A percentile compares a stretch with the other conserved stretches of the same genome.
Conservation (phyloP, 805 yeast genomes). For the Myxozyma kluyveri region DNA sequence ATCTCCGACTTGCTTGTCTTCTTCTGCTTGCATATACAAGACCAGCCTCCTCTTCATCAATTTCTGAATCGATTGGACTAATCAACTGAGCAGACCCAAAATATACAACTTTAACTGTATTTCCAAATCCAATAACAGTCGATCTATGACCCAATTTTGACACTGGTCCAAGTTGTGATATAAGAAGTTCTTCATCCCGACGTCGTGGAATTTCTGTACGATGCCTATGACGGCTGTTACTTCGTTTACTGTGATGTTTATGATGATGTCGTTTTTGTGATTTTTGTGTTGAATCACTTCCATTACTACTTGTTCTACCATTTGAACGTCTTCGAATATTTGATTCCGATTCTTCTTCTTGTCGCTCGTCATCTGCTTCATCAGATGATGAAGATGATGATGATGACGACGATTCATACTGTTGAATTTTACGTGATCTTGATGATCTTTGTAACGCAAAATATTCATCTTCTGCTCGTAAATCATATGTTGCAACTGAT, state of each 20-base stretch:
- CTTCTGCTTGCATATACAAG: constrained; percentile 24
- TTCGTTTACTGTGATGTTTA: neutral
- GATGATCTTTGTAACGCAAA: constrained; percentile 4
- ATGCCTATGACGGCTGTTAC: neutral
- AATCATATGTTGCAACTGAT: constrained; percentile 54
- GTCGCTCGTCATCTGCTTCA: constrained; percentile 7
- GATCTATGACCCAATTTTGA: constrained; percentile 74
- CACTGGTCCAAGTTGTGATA: constrained; percentile 59
- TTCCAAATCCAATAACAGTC: constrained; percentile 71
- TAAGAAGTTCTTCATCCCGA: constrained; percentile 35
- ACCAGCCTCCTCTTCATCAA: constrained; percentile 38
- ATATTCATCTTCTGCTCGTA: constrained; percentile 41
- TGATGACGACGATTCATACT: neutral
- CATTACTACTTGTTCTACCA: neutral
- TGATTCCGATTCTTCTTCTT: neutral
- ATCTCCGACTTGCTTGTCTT: constrained; percentile 19
- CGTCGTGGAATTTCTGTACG: constrained; percentile 2
- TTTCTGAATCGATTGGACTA: constrained; percentile 49
- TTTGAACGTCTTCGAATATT: neutral
- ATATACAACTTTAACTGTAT: constrained; percentile 65
- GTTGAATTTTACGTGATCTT: constrained; percentile 5
- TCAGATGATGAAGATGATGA: constrained; percentile 10
- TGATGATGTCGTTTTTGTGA: neutral
- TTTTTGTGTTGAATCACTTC: neutral
- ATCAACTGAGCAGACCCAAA: constrained; percentile 73